Evolutionary conservation across 2,329 filamentous ascomycete genomes (phyloP).

Genomic region (Teratosphaeria viscida): DNA sequence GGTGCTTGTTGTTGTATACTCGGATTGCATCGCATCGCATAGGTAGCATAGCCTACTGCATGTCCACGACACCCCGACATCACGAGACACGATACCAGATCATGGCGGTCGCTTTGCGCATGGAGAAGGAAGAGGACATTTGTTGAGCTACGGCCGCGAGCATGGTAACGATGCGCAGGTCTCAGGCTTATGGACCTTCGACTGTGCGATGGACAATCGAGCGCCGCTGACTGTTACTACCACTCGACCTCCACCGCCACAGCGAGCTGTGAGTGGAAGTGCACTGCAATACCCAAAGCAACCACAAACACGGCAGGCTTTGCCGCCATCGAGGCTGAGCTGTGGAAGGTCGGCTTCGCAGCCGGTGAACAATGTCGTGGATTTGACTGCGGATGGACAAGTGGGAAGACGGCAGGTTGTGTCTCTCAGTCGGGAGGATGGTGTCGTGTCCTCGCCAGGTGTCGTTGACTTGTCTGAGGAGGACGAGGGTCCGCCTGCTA

Average conservation of each 20-base stretch:
- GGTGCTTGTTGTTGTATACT: neutral
- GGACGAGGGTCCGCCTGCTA: constrained; percentile 17
- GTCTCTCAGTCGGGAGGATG: constrained; percentile 9
- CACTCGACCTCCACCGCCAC: constrained; percentile 15
- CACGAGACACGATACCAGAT: neutral
- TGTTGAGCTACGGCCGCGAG: neutral
- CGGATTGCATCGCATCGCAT: neutral
- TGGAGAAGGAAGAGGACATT: neutral
- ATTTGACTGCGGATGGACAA: constrained; percentile 15
- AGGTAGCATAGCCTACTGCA: neutral
- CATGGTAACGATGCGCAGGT: constrained; percentile 13
- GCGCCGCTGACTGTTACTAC: constrained; percentile 9
- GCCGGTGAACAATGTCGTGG: constrained; percentile 12
- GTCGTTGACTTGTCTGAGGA: constrained; percentile 12
- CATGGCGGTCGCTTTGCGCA: neutral
- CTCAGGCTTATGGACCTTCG: constrained; percentile 4
- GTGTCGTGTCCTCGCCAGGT: constrained; percentile 12
- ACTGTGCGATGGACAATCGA: constrained; percentile 20
- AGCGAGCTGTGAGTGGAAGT: constrained; percentile 17
- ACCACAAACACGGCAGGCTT: constrained; percentile 10
- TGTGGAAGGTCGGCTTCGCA: constrained; percentile 23
- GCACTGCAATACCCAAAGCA: constrained; percentile 13
- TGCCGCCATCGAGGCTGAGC: constrained; percentile 22
- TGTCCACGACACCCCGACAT: neutral
- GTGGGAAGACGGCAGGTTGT: constrained; percentile 4